Evolutionary conservation across 2,329 filamentous ascomycete genomes (phyloP), one percentile per base, ranked within the genome.

Genomic region (Magnaporthiopsis rhizophila): DNA sequence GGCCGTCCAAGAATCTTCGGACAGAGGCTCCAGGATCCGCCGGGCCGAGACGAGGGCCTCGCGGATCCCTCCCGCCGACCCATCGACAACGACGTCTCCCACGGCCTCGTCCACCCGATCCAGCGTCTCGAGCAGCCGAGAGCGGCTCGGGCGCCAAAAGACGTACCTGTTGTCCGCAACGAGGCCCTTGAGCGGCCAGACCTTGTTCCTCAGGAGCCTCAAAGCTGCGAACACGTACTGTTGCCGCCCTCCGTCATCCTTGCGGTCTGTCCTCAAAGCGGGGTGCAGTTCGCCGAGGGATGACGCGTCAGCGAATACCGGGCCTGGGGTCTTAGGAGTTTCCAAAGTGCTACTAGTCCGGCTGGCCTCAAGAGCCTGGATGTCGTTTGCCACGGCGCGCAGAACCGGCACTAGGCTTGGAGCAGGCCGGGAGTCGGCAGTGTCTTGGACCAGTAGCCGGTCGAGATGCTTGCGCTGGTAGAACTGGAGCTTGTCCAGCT

Each of bases 401-500:
- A 62, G 1, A 28, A 58, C 5, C 57, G 58, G 30, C 12, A 24
- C 32, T 7, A 60, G 21, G 18, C 45, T 53, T 21, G 5, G 18
- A 53, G 6, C 5, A n/a, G 45, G 21, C 21, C 7, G 18, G 38
- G 38, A n/a, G 11, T 56, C 60, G 21, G 53, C 56, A 2, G 64
- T 63, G 1, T 66, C 62, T 21, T 65, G 58, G 11, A 67, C 45
- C 11, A 70, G 64, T 1, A 71, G 67, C 3, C 63, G 65, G 2
- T 64, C 65, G 13, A 70, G 65, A 64, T 75, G 73, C 32, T 69
- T 68, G n/a, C 68, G 68, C 58, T 97, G 91, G 61, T 98, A 83
- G 74, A 88, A 91, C 69, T 86, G 83, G 21, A 98, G 82, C 73
- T 98, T 99, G 61, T 87, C 86, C 62, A 88, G 84, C 26, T 89